Conservation (phyloP, 257 asterid species). For the Ehretia macrophylla region DNA sequence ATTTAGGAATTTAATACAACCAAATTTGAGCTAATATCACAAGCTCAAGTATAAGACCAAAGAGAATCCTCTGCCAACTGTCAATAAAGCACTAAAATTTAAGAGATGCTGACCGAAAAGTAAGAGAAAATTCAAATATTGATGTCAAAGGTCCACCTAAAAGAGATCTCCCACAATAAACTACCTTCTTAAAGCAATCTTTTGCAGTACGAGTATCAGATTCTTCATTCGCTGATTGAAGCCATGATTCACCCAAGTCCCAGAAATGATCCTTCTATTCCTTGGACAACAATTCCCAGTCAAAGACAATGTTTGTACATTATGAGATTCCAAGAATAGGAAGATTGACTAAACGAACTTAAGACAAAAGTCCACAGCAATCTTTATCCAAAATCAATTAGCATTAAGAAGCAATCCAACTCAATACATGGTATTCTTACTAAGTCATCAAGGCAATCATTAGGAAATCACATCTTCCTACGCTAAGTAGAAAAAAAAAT, state of each 20-base stretch:
- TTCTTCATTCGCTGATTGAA: constrained; percentile 40
- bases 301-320: constrained; percentile 13
- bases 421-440: too few relatives aligned
- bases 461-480: too few relatives aligned
- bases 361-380: too few relatives aligned
- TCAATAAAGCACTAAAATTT: constrained; percentile 75
- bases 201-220: constrained; percentile 57
- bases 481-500: too few relatives aligned
- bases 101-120: constrained; percentile 97
- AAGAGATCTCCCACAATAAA: constrained; percentile 63
- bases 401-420: too few relatives aligned
- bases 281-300: constrained; percentile 86
- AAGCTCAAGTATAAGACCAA: constrained; percentile 76
- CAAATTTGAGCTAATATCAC: constrained; percentile 40
- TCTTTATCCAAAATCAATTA: too few relatives aligned
- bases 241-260: constrained; percentile 90
- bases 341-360: too few relatives aligned
- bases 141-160: constrained; percentile 71
- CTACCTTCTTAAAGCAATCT: constrained; percentile 71
- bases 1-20: too few relatives aligned
- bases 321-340: neutral
- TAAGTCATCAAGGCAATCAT: too few relatives aligned
- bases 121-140: constrained; percentile 89
- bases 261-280: constrained; percentile 83
- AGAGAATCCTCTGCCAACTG: constrained; percentile 96